A percentile compares a stretch with the other conserved stretches of the same genome.
phyloP scores from a whole-genome alignment of 1,284 basidiomycete genomes.

The Moesziomyces sp. region DNA sequence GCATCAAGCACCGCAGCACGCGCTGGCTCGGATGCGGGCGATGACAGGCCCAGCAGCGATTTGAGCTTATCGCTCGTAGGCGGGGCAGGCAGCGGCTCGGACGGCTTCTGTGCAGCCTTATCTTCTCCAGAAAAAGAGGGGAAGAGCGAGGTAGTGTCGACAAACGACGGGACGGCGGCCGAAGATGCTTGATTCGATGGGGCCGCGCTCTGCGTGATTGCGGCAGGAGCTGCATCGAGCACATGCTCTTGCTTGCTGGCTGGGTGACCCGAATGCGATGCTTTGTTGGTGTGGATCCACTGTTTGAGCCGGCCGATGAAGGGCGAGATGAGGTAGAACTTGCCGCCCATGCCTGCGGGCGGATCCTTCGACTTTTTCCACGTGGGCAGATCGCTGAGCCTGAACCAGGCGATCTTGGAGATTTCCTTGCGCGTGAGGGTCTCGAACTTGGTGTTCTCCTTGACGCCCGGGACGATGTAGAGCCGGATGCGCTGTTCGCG shows the following conservation, averaged over 20 bases:
- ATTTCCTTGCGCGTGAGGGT: constrained; percentile 98
- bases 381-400: constrained; percentile 86
- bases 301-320: constrained; percentile 75
- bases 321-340: constrained; percentile 95
- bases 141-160: constrained; percentile 41
- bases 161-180: constrained; percentile 30
- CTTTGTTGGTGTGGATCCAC: constrained; percentile 64
- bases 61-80: constrained; percentile 54
- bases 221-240: constrained; percentile 12
- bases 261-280: constrained; percentile 45
- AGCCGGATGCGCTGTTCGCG: constrained; percentile 89
- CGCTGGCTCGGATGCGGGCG: constrained; percentile 27
- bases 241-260: constrained; percentile 9
- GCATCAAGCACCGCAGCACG: background rate
- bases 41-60: constrained; percentile 47
- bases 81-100: constrained; percentile 41
- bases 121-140: constrained; percentile 31
- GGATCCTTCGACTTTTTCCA: constrained; percentile 83
- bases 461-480: constrained; percentile 90
- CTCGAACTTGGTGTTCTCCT: constrained; percentile 87
- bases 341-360: constrained; percentile 71
- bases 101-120: constrained; percentile 16
- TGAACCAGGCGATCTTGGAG: constrained; percentile 98
- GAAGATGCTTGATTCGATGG: constrained; percentile 12
- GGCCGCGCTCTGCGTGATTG: constrained; percentile 12